phyloP scores from a whole-genome alignment of 805 yeast genomes.

The Yarrowia sp. region DNA sequence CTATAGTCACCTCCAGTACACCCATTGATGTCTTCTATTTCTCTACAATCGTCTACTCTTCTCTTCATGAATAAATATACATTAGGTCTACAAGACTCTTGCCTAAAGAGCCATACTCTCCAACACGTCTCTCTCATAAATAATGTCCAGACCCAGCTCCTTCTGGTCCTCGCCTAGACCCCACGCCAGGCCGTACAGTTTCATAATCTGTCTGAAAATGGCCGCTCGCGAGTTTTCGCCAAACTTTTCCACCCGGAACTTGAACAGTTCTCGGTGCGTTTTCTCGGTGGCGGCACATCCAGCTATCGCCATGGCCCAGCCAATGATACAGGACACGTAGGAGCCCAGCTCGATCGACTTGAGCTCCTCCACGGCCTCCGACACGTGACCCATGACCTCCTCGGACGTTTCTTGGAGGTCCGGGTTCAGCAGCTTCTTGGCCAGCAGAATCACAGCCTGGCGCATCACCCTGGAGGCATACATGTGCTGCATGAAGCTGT shows the following conservation, averaged over 20 bases:
- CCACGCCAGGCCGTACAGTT: conserved; percentile 24
- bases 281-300: conserved; percentile 29
- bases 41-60: too few species aligned
- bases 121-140: conserved; percentile 30
- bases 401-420: neutral
- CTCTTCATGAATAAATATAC: neutral
- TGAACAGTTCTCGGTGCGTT: conserved; percentile 22
- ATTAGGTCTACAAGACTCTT: neutral
- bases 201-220: conserved; percentile 12
- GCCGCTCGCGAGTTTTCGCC: conserved; percentile 29
- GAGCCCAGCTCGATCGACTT: conserved; percentile 38
- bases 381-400: conserved; percentile 9
- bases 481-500: conserved; percentile 33
- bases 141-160: conserved; percentile 21
- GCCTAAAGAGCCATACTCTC: conserved; percentile 17
- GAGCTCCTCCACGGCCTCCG: conserved; percentile 31
- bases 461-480: conserved; percentile 17
- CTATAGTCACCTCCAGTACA: too few species aligned
- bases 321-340: conserved; percentile 30
- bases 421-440: conserved; percentile 21
- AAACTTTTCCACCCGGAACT: conserved; percentile 27
- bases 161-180: conserved; percentile 9
- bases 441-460: conserved; percentile 20
- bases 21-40: too few species aligned
- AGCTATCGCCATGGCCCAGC: conserved; percentile 25